Evolutionary conservation across 352 stramenopile genomes (phyloP), one percentile per base, ranked within the genome.

Genomic region (Pythium insidiosum): DNA sequence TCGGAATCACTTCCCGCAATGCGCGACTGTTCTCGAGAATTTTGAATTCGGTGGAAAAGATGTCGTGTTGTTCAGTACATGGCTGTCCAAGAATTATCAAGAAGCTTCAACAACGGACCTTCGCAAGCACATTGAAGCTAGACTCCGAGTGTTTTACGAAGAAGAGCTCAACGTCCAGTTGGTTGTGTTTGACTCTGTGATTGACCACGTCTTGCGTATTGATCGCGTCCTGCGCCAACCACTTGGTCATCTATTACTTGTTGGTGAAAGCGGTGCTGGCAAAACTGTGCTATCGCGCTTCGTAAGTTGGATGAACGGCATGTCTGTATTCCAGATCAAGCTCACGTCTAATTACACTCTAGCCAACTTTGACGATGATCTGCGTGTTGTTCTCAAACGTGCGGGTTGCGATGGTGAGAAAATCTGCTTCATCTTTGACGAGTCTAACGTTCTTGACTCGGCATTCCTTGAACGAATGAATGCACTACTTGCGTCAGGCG

Each of bases 381-480:
- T 99, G 23, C 79, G 97, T 20, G 64, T 92, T 30, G 87, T 99
- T 15, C 97, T 99, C 53, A 96, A 97, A 51, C 72, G 97, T 31
- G 97, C 97, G 23, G 97, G 97, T 22, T 96, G 97, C 49, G 87
- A 98, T 48, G 96, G 95, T 15, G 97, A 99, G 68, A 98, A 98
- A 66, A 96, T 99, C 22, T 99, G 95, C 50, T 99, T 99, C 61
- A 99, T 99, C 55, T 99, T 99, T 71, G 97, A 99, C 60, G 97
- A 99, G 66, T 96, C 84, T 10, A 99, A 99, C 56, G 95, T 97
- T 16, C 73, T 99, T 1, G 87, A 95, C 25, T 97, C 92, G 10
- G 96, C 95, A 4, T 99, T 99, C 63, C 75, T 99, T 56, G 97
- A 99, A 64, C 89, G 97, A 2, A 99, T 99, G 97, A 99, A 99